Conservation (phyloP, 2,329 filamentous ascomycete genomes). For the Capronia americana region DNA sequence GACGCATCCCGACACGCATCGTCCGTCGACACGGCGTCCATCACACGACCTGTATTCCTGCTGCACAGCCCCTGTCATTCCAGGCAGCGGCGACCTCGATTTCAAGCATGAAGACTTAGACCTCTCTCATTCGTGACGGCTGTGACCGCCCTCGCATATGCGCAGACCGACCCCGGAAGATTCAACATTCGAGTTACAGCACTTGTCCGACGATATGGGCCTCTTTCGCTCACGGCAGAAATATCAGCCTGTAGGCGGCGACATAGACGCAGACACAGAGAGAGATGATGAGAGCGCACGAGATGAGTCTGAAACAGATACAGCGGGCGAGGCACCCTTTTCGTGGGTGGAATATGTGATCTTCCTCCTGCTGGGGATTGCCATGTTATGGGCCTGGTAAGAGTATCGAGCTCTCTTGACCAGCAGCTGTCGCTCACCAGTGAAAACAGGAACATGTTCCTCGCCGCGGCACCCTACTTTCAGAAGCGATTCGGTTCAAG, state of each 20-base stretch:
- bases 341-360: slow-evolving; percentile 86
- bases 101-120: slow-evolving; percentile 21
- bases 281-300: slow-evolving; percentile 23
- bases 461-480: slow-evolving; percentile 94
- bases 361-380: slow-evolving; percentile 83
- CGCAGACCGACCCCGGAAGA: slow-evolving; percentile 5
- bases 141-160: slow-evolving; percentile 27
- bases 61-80: slow-evolving; percentile 4
- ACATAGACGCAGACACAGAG: slow-evolving; percentile 32
- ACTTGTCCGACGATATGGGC: slow-evolving; percentile 42
- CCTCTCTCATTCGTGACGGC: slow-evolving; percentile 19
- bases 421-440: slow-evolving; percentile 10
- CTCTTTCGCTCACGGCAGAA: slow-evolving; percentile 44
- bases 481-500: slow-evolving; percentile 76
- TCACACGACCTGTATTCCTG: slow-evolving; percentile 17
- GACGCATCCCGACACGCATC: background rate
- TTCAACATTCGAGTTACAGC: slow-evolving; percentile 35
- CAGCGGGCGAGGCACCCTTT: slow-evolving; percentile 56
- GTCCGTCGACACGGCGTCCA: background rate
- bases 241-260: slow-evolving; percentile 42
- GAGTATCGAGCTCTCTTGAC: slow-evolving; percentile 39
- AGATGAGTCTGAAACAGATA: slow-evolving; percentile 26
- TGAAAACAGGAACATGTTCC: slow-evolving; percentile 88
- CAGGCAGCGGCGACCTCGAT: background rate
- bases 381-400: slow-evolving; percentile 98